Conservation (phyloP, 139 green algal species). For the Eudorina sp. region DNA sequence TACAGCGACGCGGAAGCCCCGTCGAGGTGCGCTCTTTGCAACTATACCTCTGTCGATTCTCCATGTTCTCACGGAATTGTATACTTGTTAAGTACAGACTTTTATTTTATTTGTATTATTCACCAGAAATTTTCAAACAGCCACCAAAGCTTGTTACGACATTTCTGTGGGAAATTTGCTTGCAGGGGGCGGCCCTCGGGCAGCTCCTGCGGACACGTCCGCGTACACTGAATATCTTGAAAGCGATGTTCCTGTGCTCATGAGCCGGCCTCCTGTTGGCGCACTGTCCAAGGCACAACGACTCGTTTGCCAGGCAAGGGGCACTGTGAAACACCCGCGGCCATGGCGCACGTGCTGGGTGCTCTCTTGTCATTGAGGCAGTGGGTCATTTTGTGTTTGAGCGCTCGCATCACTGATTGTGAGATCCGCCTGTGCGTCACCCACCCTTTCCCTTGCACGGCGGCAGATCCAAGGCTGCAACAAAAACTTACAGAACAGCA, state of each 20-base stretch:
- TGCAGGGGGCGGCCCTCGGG: background rate
- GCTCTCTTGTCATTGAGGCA: too few species aligned
- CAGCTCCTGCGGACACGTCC: background rate
- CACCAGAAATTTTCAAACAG: too few species aligned
- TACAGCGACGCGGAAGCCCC: conserved; percentile 4
- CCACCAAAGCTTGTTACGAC: conserved; percentile 1
- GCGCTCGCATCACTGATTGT: too few species aligned
- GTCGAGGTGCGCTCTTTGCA: background rate
- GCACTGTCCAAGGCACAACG: background rate
- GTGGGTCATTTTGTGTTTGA: too few species aligned
- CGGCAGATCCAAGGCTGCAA: conserved; percentile 36
- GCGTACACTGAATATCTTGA: conserved; percentile 27
- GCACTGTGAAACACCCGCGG: background rate
- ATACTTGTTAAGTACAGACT: background rate
- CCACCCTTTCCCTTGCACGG: too few species aligned
- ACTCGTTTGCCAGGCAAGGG: conserved; percentile 15
- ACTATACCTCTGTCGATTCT: background rate
- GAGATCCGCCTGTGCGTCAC: too few species aligned
- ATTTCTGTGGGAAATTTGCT: background rate
- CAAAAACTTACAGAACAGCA: conserved; percentile 17
- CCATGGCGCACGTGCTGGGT: too few species aligned
- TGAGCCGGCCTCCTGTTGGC: conserved; percentile 23
- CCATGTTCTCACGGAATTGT: background rate
- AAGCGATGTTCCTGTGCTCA: background rate
- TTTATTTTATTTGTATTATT: background rate